Percentiles rank a stretch among this genome's conserved stretches.
These are phyloP conservation scores for Aspergillus ruber DNA, from an alignment of 2,329 filamentous ascomycete genomes.

Conservation along the genomic window DNA sequence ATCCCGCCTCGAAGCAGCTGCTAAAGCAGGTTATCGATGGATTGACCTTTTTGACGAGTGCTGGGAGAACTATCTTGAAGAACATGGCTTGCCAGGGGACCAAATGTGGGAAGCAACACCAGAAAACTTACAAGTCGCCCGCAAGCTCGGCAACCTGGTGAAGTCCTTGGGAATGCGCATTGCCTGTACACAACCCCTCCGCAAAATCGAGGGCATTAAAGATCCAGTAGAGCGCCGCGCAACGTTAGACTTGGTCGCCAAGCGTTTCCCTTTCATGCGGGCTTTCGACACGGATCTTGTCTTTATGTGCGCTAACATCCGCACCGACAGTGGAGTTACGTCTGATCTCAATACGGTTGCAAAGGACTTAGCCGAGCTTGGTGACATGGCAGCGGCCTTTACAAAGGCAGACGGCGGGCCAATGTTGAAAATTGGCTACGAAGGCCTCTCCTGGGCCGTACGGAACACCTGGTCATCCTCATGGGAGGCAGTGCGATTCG, in stretches of 20 bases:
- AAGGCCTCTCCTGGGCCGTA: slow-evolving; percentile 27
- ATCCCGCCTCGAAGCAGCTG: slow-evolving; percentile 23
- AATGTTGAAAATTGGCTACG: slow-evolving; percentile 27
- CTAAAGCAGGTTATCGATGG: slow-evolving; percentile 23
- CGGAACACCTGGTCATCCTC: slow-evolving; percentile 28
- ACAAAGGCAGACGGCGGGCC: slow-evolving; percentile 20
- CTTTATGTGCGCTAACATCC: slow-evolving; percentile 30
- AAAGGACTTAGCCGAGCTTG: slow-evolving; percentile 24
- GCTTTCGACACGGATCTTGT: slow-evolving; percentile 30
- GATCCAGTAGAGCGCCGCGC: slow-evolving; percentile 19
- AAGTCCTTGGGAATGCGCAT: slow-evolving; percentile 27
- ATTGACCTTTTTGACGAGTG: slow-evolving; percentile 32
- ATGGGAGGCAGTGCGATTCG: slow-evolving; percentile 27
- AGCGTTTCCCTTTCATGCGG: slow-evolving; percentile 31
- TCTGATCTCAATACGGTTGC: slow-evolving; percentile 26
- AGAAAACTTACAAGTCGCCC: slow-evolving; percentile 20
- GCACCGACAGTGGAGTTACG: slow-evolving; percentile 23
- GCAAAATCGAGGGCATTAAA: slow-evolving; percentile 25
- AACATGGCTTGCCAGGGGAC: slow-evolving; percentile 18
- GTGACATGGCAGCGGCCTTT: slow-evolving; percentile 25
- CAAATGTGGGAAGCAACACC: slow-evolving; percentile 24
- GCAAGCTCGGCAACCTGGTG: slow-evolving; percentile 21
- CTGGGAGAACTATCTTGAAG: slow-evolving; percentile 27
- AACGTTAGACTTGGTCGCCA: slow-evolving; percentile 21
- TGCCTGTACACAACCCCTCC: slow-evolving; percentile 27